Base-by-base conservation (phyloP, 2,329 filamentous ascomycete genomes). In the Gnomoniopsis sp. region DNA sequence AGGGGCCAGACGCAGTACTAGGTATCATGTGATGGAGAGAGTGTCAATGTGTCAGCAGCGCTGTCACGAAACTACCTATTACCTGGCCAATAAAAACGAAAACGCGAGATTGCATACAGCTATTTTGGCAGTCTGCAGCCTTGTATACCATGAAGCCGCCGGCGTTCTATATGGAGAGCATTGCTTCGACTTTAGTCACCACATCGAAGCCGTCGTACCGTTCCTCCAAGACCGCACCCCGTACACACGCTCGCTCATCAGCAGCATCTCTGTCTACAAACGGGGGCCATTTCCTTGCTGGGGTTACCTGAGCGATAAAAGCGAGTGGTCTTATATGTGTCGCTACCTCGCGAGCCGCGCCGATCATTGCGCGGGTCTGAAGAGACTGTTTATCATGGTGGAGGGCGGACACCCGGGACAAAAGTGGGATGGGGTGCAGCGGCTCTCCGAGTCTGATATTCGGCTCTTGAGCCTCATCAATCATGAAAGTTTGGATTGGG, bases 131-230 rank as follows among this genome's bases (percentile, higher is more conserved):
- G 74, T 73, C 21, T 79, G 74, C 65, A 73, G 74, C 44, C 74
- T 74, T 55, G 73, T 86, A 53, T 75, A 86, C 67, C 72, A 75
- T 59, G 85, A 88, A 68, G 79, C 81, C n/a, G 72, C 79, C 3
- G 75, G 80, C 58, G 67, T 83, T 17, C 72, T 88, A 3, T 88
- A 88, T 69, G 75, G 73, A 8, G 72, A 69, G 57, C 82, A 86
- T 67, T 73, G 74, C 0, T 87, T 88, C 68, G 79, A 82, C 65
- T 88, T 88, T 68, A 80, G 79, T 61, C 76, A 77, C 50, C 77
- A 84, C 69, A 75, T 88, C 63, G 85, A 88, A 69, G 82, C 84
- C 17, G 76, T 85, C 6, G 76, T 80, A 1, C 83, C 84, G 0
- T 88, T 64, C 46, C 73, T 88, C 43, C 72, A 74, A 34, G 83